Base-by-base conservation (phyloP, 495 filamentous ascomycete species). In the Annulohypoxylon bovei region DNA sequence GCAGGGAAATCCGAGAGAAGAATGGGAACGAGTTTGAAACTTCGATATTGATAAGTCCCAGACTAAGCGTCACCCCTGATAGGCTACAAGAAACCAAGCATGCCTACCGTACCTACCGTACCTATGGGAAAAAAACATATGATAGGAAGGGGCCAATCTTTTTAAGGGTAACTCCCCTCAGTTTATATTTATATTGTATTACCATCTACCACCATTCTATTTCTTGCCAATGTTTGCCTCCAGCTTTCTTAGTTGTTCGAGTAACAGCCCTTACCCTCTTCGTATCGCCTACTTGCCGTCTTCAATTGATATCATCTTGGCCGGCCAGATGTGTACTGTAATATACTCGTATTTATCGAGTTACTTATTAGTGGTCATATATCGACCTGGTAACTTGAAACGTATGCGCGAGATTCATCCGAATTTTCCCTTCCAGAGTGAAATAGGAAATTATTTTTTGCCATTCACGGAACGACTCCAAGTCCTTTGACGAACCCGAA, bases 51-150 rank as follows among this genome's bases (percentile, higher is more conserved):
- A 70, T 70, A 70, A 70, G 62, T 59, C 30, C 40, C 32, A 50
- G 27, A 61, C 49, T 60, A 65, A 62, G 67, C 62, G 62, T 62
- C 25, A 62, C 47, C 54, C 54, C 67, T 70, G 67, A 70, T 70
- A 70, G 62, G 67, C 61, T 62, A 60, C 67, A 52, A 25, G 7
- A 35, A 35, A 4, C 32, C 32, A 35, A 35, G 7, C 37, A 49
- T 70, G 35, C 42, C 60, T 64, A 53, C 53, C 67, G 35, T 59
- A 63, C 63, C 50, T 37, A 68, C 63, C 58, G 11, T 62, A 68
- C n/a, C 6, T 42, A 18, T 3, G 5, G 20, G 3, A 42, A 54
- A 52, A 55, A 30, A 54, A 35, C 25, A 30, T 25, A 49, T 27
- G 58, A 50, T 44, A 44, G 60, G 60, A 22, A 27, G n/a, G n/a